Evolutionary conservation across 2,329 filamentous ascomycete genomes (phyloP).

Genomic region (Microthyrium microscopicum): DNA sequence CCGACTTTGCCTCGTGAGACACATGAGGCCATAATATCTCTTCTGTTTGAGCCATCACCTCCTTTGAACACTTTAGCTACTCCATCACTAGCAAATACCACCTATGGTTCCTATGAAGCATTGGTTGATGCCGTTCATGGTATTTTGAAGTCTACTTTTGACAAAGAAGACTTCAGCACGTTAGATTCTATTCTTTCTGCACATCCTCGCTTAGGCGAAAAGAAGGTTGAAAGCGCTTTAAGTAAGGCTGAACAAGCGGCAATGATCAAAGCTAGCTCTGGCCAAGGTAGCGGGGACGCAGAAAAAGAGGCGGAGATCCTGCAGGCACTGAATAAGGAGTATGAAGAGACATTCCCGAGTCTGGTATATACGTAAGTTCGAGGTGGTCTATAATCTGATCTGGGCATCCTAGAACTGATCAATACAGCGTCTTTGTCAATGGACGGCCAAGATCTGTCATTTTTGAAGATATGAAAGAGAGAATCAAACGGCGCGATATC

Average conservation of each 20-base stretch:
- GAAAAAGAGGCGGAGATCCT: slow-evolving; percentile 32
- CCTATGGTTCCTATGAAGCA: slow-evolving; percentile 50
- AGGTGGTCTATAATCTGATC: no score
- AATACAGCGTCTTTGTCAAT: slow-evolving; percentile 80
- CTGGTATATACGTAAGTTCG: slow-evolving; percentile 53
- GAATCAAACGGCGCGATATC: slow-evolving; percentile 54
- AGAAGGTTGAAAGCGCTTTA: slow-evolving; percentile 66
- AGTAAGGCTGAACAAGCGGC: slow-evolving; percentile 71
- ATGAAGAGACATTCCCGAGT: slow-evolving; percentile 67
- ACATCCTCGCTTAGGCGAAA: slow-evolving; percentile 70
- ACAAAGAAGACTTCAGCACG: slow-evolving; percentile 1
- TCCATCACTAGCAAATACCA: slow-evolving; percentile 43
- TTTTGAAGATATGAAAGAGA: slow-evolving; percentile 62
- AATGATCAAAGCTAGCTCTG: slow-evolving; percentile 31
- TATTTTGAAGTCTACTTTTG: slow-evolving; percentile 43
- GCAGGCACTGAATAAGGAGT: slow-evolving; percentile 52
- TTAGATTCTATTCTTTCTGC: slow-evolving; percentile 61
- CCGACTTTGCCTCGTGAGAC: slow-evolving; percentile 36
- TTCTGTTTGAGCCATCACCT: slow-evolving; percentile 69
- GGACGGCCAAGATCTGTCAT: slow-evolving; percentile 56
- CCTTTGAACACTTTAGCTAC: slow-evolving; percentile 57
- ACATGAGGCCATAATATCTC: slow-evolving; percentile 48
- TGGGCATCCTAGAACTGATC: no score
- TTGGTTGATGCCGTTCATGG: slow-evolving; percentile 53
- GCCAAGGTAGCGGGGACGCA: slow-evolving; percentile 16